Evolutionary conservation across 768 basidiomycete genomes (phyloP).

Genomic region (Calvatia gigantea): DNA sequence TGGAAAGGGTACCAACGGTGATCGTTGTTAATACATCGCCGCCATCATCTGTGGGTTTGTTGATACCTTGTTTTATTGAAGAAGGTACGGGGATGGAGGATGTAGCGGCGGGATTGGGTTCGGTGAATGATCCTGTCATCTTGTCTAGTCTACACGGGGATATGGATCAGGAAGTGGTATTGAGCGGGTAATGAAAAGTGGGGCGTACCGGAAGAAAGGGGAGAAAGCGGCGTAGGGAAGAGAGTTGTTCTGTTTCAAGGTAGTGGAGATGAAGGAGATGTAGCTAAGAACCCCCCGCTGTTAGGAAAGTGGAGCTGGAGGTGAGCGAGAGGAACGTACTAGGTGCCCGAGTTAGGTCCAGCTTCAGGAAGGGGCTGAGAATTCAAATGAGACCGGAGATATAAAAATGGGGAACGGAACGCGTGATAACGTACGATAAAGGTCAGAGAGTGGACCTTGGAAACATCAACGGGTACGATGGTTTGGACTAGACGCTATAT

Average conservation of each 20-base stretch:
- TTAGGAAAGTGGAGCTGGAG: constrained; percentile 6
- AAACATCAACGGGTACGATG: constrained; percentile 53
- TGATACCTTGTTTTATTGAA: constrained; percentile 30
- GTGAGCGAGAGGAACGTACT: constrained; percentile 37
- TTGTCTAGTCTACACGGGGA: constrained; percentile 41
- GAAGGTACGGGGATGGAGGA: constrained; percentile 37
- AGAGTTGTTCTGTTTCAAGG: constrained; percentile 25
- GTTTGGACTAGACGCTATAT: constrained; percentile 54
- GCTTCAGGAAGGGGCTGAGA: constrained; percentile 50
- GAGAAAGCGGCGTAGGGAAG: constrained; percentile 42
- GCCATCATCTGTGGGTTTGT: constrained; percentile 25
- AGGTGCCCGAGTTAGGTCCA: constrained; percentile 53
- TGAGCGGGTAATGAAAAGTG: not conserved
- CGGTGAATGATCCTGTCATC: constrained; percentile 58
- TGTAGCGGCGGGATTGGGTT: constrained; percentile 47
- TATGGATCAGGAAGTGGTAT: not conserved
- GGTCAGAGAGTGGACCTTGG: constrained; percentile 38
- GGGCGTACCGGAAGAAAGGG: constrained; percentile 50
- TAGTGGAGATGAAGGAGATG: constrained; percentile 49
- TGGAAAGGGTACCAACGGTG: constrained; percentile 31
- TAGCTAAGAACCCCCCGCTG: constrained; percentile 40
- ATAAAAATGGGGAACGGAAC: not conserved
- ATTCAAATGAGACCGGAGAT: not conserved
- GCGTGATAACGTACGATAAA: constrained; percentile 46
- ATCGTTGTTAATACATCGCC: constrained; percentile 37